Evolutionary conservation across 169 alveolate genomes (phyloP), one percentile per base, ranked within the genome.

Genomic region (Plasmodium falciparum): DNA sequence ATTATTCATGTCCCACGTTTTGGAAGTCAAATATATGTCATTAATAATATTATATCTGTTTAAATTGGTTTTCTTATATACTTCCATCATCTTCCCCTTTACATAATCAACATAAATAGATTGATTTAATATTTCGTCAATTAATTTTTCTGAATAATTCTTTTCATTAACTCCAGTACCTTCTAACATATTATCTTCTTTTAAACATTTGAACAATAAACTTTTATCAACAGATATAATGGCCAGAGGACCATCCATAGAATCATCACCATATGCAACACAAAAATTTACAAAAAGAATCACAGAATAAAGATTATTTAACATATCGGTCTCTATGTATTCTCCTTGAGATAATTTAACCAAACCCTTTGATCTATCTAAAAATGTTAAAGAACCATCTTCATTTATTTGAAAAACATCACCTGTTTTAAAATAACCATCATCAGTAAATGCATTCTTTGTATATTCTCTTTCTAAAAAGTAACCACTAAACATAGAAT

Each of bases 281-380:
- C 91, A 83, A 45, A 52, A 22, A 29, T 59, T 62, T 3, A 83
- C 29, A 69, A 67, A 83, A 8, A 67, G 62, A 0, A 83, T 43
- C 5, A 39, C 83, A 11, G 91, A 52, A 39, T 83, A 83, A 0
- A 83, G 11, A 49, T 83, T 83, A 26, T 83, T 83, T 15, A 83
- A 22, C 62, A 59, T 67, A 5, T 67, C 91, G n/a, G 91, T 83
- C 26, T 83, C 91, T n/a, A 98, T 98, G 90, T 98, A 98, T 88
- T 98, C 99, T 1, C 99, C 99, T 90, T 98, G 99, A 1, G 98
- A 93, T 78, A 98, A 95, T 76, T 98, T 98, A 89, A 98, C 97
- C 39, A 97, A 95, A 89, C 97, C 97, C 89, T 97, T 97, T 50
- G 96, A 97, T 59, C 99, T 93, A 93, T 98, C 99, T 65, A 98